Evolutionary conservation across 2,329 filamentous ascomycete species (phyloP).

Genomic region (Hypoxylon sp.): DNA sequence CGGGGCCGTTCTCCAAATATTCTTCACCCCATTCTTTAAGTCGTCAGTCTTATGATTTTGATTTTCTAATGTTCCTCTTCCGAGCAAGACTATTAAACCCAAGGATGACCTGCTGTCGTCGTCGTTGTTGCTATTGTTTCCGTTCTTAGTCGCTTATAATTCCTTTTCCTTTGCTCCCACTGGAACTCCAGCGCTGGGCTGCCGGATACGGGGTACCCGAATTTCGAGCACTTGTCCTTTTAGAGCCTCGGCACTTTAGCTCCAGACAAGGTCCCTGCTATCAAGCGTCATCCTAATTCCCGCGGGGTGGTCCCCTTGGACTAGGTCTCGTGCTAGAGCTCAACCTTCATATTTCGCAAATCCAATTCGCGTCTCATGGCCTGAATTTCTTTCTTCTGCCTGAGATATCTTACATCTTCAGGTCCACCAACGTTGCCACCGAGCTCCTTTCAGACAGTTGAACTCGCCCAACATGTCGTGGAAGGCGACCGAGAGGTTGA

Average conservation of each 20-base stretch:
- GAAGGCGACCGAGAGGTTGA: constrained; percentile 90
- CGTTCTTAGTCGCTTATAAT: constrained; percentile 16
- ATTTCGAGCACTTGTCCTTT: constrained; percentile 25
- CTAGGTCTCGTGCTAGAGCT: constrained; percentile 36
- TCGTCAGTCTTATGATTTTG: constrained; percentile 31
- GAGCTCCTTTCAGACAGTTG: constrained; percentile 41
- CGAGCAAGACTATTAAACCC: not conserved
- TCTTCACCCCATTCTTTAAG: constrained; percentile 23
- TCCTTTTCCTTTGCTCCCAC: not conserved
- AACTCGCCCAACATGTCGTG: constrained; percentile 79
- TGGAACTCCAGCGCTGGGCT: constrained; percentile 7
- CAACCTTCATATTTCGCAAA: constrained; percentile 23
- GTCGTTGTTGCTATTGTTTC: constrained; percentile 9
- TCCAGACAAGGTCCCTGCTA: constrained; percentile 36
- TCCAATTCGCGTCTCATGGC: constrained; percentile 40
- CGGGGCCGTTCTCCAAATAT: constrained; percentile 34
- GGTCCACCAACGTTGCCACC: constrained; percentile 18
- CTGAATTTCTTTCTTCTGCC: constrained; percentile 29
- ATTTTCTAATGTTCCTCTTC: constrained; percentile 17
- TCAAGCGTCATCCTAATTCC: constrained; percentile 43
- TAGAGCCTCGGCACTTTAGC: constrained; percentile 43
- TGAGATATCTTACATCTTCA: constrained; percentile 42
- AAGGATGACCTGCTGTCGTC: constrained; percentile 21
- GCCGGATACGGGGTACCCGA: constrained; percentile 16
- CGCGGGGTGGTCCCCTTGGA: constrained; percentile 42